Conservation (phyloP, 2,329 filamentous ascomycete genomes). For the Beauveria australis region DNA sequence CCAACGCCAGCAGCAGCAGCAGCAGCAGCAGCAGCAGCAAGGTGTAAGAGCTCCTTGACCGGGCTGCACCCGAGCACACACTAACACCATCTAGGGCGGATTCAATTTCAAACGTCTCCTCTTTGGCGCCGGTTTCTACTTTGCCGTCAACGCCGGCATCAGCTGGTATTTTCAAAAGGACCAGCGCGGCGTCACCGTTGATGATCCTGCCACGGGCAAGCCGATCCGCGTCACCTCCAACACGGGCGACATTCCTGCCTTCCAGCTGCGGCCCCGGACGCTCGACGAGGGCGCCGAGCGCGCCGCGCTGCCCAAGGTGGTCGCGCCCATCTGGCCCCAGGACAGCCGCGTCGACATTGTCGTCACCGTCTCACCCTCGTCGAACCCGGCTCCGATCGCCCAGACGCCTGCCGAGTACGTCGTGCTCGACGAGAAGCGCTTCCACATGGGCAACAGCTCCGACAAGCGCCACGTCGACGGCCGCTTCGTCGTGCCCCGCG, state of each 20-base stretch:
- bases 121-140: constrained; percentile 47
- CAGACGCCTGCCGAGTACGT: constrained; percentile 58
- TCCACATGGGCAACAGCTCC: constrained; percentile 68
- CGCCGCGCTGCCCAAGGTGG: constrained; percentile 56
- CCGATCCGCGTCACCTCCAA: constrained; percentile 45
- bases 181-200: constrained; percentile 37
- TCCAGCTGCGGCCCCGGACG: constrained; percentile 52
- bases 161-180: constrained; percentile 43
- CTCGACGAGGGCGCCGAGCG: constrained; percentile 55
- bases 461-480: constrained; percentile 73
- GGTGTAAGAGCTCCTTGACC: constrained; percentile 11
- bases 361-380: constrained; percentile 73
- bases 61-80: neutral
- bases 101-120: constrained; percentile 38
- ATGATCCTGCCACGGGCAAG: constrained; percentile 42
- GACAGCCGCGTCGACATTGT: constrained; percentile 73
- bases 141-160: constrained; percentile 51
- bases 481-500: constrained; percentile 65
- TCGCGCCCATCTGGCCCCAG: constrained; percentile 82
- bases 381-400: constrained; percentile 59
- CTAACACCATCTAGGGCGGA: constrained; percentile 18
- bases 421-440: constrained; percentile 72
- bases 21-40: constrained; percentile 9
- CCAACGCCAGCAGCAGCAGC: constrained; percentile 10
- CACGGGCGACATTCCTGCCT: constrained; percentile 53